Evolutionary conservation across 1,284 basidiomycete genomes (phyloP).

Genomic region (Ganoderma leucocontextum): DNA sequence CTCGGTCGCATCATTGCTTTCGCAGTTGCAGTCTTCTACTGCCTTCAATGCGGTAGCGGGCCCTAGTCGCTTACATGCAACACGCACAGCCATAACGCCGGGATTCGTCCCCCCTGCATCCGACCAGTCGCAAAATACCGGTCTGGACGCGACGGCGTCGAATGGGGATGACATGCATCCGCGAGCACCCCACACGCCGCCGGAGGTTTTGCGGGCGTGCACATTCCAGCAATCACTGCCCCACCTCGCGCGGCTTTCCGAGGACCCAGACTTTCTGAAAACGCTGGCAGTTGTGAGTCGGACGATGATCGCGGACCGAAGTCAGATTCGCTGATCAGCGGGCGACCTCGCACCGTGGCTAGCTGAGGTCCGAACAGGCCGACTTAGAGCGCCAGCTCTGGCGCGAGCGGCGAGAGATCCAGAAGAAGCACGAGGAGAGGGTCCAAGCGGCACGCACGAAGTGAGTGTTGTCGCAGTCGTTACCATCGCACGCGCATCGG

Average conservation of each 20-base stretch:
- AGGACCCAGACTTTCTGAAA: conserved; percentile 55
- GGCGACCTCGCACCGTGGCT: conserved; percentile 5
- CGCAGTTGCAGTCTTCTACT: conserved; percentile 57
- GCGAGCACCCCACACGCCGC: conserved; percentile 27
- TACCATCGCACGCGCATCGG: background rate
- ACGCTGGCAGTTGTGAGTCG: conserved; percentile 57
- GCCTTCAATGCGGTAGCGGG: conserved; percentile 22
- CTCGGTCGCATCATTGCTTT: conserved; percentile 71
- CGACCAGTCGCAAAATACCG: conserved; percentile 18
- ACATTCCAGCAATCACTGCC: conserved; percentile 75
- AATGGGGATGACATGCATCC: conserved; percentile 8
- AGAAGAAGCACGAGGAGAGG: conserved; percentile 71
- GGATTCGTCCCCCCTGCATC: conserved; percentile 8
- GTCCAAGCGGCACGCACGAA: conserved; percentile 70
- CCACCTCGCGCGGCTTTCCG: conserved; percentile 58
- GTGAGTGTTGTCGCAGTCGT: conserved; percentile 49
- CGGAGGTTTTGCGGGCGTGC: conserved; percentile 53
- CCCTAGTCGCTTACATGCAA: conserved; percentile 15
- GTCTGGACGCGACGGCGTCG: conserved; percentile 17
- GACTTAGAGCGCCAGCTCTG: conserved; percentile 69
- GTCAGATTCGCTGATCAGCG: conserved; percentile 5
- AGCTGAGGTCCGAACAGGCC: conserved; percentile 73
- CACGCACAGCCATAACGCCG: conserved; percentile 5
- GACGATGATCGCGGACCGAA: conserved; percentile 26
- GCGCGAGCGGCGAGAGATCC: conserved; percentile 67